Conservation (phyloP, 306 rosid species). For the Hylodesmum podocarpum region DNA sequence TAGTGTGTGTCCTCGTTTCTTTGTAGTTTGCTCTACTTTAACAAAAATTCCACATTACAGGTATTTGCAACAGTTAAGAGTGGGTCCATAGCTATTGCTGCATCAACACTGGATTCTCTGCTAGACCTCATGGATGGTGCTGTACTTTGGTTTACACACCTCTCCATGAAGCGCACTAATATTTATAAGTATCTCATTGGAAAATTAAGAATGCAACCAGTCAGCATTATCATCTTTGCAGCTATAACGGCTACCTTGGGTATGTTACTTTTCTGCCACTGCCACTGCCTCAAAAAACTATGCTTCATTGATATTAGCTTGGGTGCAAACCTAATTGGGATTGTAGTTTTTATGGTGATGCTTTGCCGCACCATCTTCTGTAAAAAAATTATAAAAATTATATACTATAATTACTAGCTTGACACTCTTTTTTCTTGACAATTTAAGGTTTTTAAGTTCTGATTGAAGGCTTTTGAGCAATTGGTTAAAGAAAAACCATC, state of each 20-base stretch:
- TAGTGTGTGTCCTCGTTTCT: background rate
- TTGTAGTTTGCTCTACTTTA: background rate
- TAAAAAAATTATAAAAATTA: too few relatives aligned
- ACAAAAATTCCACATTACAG: background rate
- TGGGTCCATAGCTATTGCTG: constrained; percentile 66
- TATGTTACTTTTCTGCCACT: background rate
- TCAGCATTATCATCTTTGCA: constrained; percentile 71
- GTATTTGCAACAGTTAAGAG: constrained; percentile 46
- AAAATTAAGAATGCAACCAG: constrained; percentile 69
- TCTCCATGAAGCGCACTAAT: constrained; percentile 25
- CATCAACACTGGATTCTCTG: constrained; percentile 64
- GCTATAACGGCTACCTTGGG: constrained; percentile 72
- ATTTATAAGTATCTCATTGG: constrained; percentile 66
- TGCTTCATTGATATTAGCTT: too few relatives aligned
- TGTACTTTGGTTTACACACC: constrained; percentile 60
- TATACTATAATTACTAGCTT: background rate
- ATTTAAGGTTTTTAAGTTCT: background rate
- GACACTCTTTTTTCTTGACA: background rate
- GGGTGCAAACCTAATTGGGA: too few relatives aligned
- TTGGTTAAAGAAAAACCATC: constrained; percentile 31
- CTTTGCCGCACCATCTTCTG: too few relatives aligned
- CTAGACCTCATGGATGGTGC: constrained; percentile 81
- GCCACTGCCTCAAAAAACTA: too few relatives aligned
- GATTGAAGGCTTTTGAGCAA: constrained; percentile 32
- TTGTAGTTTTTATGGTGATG: too few relatives aligned